phyloP scores from a whole-genome alignment of 768 basidiomycete genomes.

The Mycena venus region DNA sequence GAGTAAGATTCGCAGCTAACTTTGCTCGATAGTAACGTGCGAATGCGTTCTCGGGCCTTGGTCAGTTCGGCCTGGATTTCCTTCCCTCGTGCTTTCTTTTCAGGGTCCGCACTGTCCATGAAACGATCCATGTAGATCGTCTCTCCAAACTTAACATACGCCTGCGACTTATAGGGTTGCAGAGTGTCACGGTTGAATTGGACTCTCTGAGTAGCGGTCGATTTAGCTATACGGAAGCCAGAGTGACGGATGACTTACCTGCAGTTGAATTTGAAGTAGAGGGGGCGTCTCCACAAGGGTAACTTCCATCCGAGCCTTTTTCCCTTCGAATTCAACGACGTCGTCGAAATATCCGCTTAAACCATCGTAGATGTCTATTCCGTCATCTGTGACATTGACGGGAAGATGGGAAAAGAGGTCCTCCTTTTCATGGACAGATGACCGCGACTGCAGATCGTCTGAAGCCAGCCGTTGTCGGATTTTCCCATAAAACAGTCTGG shows the following conservation, averaged over 20 bases:
- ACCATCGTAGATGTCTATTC: slow-evolving; percentile 94
- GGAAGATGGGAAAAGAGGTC: slow-evolving; percentile 95
- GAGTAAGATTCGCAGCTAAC: slow-evolving; percentile 51
- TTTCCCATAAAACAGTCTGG: slow-evolving; percentile 88
- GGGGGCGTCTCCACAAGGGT: slow-evolving; percentile 89
- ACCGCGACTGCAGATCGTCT: slow-evolving; percentile 54
- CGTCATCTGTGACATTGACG: slow-evolving; percentile 91
- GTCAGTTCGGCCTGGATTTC: slow-evolving; percentile 77
- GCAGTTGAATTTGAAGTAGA: slow-evolving; percentile 93
- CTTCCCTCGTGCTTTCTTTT: slow-evolving; percentile 80
- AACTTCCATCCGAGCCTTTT: slow-evolving; percentile 90
- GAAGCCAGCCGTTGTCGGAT: slow-evolving; percentile 66
- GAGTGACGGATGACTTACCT: slow-evolving; percentile 63
- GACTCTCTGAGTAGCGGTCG: slow-evolving; percentile 69
- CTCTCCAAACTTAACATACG: slow-evolving; percentile 92
- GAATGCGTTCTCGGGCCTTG: slow-evolving; percentile 74
- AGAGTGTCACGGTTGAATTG: slow-evolving; percentile 95
- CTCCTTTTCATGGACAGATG: slow-evolving; percentile 85
- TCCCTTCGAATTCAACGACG: slow-evolving; percentile 87
- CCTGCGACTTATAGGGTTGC: slow-evolving; percentile 96
- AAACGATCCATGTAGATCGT: slow-evolving; percentile 94
- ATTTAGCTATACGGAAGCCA: neutral
- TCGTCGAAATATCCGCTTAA: slow-evolving; percentile 93
- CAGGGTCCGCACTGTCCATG: slow-evolving; percentile 78
- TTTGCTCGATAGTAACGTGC: slow-evolving; percentile 78